These are phyloP conservation scores for Rehmannia glutinosa DNA, from an alignment of 257 asterid genomes.

Conservation along the genomic window DNA sequence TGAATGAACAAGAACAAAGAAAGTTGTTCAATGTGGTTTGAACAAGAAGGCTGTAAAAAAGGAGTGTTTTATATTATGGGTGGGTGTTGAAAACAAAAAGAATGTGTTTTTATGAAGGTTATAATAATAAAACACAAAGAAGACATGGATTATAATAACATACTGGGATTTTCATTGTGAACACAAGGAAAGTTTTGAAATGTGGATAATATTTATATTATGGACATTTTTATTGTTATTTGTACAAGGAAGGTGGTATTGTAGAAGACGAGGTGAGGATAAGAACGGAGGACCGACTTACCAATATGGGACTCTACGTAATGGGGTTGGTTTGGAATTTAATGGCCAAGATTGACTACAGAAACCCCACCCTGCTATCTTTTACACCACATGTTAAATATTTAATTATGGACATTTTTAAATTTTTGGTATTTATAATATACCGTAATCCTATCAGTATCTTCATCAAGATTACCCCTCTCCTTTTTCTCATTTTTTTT, in stretches of 20 bases:
- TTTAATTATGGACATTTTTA: not conserved
- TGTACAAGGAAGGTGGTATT: slow-evolving; percentile 24
- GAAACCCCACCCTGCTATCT: not conserved
- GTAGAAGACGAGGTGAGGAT: slow-evolving; percentile 30
- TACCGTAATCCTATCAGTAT: not conserved
- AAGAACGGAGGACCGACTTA: slow-evolving; percentile 71
- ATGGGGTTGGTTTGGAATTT: slow-evolving; percentile 30
- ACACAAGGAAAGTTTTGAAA: not conserved
- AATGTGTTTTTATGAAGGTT: slow-evolving; percentile 22
- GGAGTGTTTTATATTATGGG: not conserved
- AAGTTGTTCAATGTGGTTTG: slow-evolving; percentile 8
- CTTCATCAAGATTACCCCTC: too few species aligned
- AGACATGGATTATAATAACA: not conserved
- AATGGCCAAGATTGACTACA: slow-evolving; percentile 26
- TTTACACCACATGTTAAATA: slow-evolving; percentile 23
- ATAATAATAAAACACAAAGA: not conserved
- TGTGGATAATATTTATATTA: slow-evolving; percentile 12
- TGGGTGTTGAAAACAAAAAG: slow-evolving; percentile 31
- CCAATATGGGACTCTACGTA: slow-evolving; percentile 37
- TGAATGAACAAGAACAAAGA: not conserved
- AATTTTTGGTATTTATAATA: not conserved
- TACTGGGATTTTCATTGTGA: not conserved
- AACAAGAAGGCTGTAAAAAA: not conserved
- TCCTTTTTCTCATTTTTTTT: too few species aligned
- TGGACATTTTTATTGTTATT: not conserved